Conservation (phyloP, 2,329 filamentous ascomycete species). For the Trichoderma koningiopsis region DNA sequence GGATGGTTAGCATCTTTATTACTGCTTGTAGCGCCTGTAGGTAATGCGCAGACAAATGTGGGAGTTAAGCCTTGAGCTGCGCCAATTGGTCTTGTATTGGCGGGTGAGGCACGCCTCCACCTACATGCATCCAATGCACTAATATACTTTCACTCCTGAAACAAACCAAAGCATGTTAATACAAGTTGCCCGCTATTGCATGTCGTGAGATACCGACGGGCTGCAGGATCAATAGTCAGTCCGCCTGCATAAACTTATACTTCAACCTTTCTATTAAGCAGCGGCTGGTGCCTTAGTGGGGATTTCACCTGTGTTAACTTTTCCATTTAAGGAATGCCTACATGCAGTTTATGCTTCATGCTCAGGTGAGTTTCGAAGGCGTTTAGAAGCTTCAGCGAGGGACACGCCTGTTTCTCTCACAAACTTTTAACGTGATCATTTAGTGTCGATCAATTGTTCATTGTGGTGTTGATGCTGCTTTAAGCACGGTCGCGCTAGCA, state of each 20-base stretch:
- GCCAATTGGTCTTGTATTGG: neutral
- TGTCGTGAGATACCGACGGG: neutral
- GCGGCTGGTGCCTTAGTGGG: neutral
- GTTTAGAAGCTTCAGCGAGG: neutral
- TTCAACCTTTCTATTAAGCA: constrained; percentile 9
- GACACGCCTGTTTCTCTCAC: neutral
- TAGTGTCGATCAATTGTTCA: neutral
- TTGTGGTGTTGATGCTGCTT: neutral
- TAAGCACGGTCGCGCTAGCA: neutral
- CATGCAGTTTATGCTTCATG: neutral
- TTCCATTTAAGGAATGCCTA: neutral
- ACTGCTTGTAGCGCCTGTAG: neutral
- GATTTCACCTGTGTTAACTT: neutral
- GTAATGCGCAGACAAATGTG: neutral
- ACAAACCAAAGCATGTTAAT: neutral
- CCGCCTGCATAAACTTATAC: neutral
- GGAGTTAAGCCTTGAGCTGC: neutral
- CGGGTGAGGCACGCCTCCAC: neutral
- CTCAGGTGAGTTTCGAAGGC: neutral
- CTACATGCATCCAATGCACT: neutral
- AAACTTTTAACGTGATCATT: neutral
- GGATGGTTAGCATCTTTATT: neutral
- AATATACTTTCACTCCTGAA: constrained; percentile 12
- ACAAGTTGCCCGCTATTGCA: neutral
- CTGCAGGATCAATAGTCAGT: neutral